Base-by-base conservation (phyloP, 2,329 filamentous ascomycete genomes). In the Cladophialophora yegresii region DNA sequence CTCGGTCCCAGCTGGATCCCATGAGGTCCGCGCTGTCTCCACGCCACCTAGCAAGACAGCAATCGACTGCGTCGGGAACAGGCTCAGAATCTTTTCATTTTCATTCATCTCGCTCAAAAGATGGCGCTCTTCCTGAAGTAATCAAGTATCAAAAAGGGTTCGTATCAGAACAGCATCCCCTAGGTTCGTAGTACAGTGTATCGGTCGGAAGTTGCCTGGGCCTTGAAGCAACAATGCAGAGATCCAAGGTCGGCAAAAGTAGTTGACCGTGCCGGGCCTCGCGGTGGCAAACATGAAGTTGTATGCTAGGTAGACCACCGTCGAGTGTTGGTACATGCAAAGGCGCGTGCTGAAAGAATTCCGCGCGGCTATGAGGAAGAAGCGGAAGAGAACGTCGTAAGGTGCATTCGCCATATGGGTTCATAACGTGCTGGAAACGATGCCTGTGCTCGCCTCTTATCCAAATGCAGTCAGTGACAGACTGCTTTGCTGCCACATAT, bases 121-220 rank as follows among this genome's bases (percentile, higher is more conserved):
- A 26, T 30, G 51, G 26, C 8, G 26, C 51, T 54, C 51, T 54
- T 51, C 47, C 20, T 20, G 28, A 58, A 58, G 20, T 49, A 23
- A 33, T 30, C 43, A 32, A 22, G 54, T 63, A 66, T 66, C 64
- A 60, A 63, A 63, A 60, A 63, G 40, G 62, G 60, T 54, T 23
- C 13, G 50, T 63, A 66, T 66, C 64, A 63, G 60, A 57, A 63
- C 60, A 66, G 64, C 60, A 66, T 66, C 64, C 64, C 55, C 47
- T 66, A 60, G 51, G 32, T 54, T 51, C n/a, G 50, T 57, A 32
- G 62, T 66, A 58, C 54, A 58, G 43, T 58, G 49, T 55, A 36
- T 51, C 54, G 47, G 47, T 54, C 58, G 33, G 58, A 54, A 30
- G 36, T 51, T 64, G 62, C 62, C 57, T 47, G 57, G 57, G 54